A percentile compares a stretch with the other conserved stretches of the same genome.
Conservation (phyloP, 345 rosid genomes). For the Psidium friedrichsthalianum region DNA sequence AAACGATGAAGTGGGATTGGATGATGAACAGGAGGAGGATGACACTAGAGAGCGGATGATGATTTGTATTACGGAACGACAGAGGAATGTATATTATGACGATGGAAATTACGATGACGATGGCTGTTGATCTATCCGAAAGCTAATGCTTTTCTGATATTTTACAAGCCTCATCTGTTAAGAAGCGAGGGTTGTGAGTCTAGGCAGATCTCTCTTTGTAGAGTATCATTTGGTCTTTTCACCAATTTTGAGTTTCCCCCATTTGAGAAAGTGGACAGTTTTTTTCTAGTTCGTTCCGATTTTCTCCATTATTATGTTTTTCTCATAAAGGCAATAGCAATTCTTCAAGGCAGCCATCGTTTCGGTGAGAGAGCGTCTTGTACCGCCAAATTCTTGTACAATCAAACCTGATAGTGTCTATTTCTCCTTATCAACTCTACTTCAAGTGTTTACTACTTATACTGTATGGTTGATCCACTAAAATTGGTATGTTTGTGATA, state of each 20-base stretch:
- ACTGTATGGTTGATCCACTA: too few relatives aligned
- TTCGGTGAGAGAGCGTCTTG: not conserved
- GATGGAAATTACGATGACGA: slow-evolving; percentile 6
- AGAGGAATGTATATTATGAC: slow-evolving; percentile 15
- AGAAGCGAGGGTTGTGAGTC: not conserved
- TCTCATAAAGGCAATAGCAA: not conserved
- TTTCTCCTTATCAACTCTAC: not conserved
- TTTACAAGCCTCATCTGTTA: not conserved
- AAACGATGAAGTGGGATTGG: not conserved
- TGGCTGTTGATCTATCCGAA: not conserved
- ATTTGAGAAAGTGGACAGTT: not conserved
- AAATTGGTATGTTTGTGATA: too few relatives aligned
- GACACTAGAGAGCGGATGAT: not conserved
- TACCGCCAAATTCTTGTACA: not conserved
- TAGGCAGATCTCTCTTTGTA: not conserved
- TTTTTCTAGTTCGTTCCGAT: not conserved
- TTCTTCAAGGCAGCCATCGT: not conserved
- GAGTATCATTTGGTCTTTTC: not conserved
- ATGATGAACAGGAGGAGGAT: slow-evolving; percentile 3
- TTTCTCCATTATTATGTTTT: not conserved
- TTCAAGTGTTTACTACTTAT: not conserved
- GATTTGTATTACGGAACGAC: slow-evolving; percentile 5
- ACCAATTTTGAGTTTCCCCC: not conserved
- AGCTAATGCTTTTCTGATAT: not conserved
- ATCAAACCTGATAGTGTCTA: not conserved